Evolutionary conservation across 495 filamentous ascomycete genomes (phyloP).

Genomic region (Xylaria curta): DNA sequence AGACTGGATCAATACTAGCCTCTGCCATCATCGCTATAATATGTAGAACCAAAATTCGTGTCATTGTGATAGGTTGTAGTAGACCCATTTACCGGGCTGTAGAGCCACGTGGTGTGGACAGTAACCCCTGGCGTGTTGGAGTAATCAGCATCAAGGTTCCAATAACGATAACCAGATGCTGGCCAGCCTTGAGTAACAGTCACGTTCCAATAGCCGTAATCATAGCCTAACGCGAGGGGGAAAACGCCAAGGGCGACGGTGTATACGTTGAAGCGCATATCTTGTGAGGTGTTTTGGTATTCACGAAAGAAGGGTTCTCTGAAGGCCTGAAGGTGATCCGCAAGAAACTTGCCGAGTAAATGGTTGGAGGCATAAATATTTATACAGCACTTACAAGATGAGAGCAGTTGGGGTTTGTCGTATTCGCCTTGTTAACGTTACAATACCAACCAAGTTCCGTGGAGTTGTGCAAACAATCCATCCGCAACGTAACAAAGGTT

Average conservation of each 20-base stretch:
- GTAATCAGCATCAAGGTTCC: slow-evolving; percentile 2
- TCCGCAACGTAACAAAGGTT: background rate
- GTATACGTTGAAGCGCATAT: background rate
- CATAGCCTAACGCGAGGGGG: background rate
- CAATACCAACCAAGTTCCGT: background rate
- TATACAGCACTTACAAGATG: background rate
- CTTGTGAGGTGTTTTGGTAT: background rate
- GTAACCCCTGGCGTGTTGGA: background rate
- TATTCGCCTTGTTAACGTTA: background rate
- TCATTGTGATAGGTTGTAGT: background rate
- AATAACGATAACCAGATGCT: background rate
- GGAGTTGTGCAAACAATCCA: background rate
- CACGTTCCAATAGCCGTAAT: slow-evolving; percentile 8
- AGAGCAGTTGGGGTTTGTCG: background rate
- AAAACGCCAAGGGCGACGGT: background rate
- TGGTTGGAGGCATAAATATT: background rate
- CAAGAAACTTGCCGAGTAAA: background rate
- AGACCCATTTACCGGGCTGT: background rate
- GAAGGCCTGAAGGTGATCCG: background rate
- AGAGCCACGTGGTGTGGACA: background rate
- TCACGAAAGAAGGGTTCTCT: background rate
- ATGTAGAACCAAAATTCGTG: background rate
- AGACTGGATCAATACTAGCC: background rate
- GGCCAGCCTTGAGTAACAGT: background rate
- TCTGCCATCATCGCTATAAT: background rate